phyloP scores from a whole-genome alignment of 2,329 filamentous ascomycete species.

The Colletotrichum gigasporum region DNA sequence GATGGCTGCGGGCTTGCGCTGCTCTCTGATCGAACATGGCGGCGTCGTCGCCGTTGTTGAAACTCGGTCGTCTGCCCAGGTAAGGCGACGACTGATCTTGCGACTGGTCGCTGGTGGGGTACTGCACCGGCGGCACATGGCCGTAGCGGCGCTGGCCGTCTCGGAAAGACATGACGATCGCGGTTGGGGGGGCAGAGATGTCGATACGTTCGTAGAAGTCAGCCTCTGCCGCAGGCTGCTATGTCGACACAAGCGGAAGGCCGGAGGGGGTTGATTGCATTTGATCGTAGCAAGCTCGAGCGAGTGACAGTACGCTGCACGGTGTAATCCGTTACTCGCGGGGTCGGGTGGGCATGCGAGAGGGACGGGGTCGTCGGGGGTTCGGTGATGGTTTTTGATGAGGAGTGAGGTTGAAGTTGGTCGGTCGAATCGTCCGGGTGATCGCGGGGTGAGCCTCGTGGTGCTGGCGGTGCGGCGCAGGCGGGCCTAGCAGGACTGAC shows the following conservation, averaged over 20 bases:
- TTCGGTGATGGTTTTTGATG: not conserved
- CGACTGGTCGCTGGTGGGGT: constrained; percentile 58
- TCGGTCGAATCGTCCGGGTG: constrained; percentile 9
- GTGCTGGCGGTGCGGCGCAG: constrained; percentile 20
- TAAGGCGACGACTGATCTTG: constrained; percentile 48
- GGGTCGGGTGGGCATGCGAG: constrained; percentile 7
- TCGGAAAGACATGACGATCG: constrained; percentile 67
- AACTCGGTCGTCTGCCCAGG: constrained; percentile 70
- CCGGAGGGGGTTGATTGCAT: constrained; percentile 12
- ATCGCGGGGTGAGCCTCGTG: constrained; percentile 24
- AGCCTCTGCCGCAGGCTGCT: constrained; percentile 17
- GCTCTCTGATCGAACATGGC: constrained; percentile 43
- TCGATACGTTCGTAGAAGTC: not conserved
- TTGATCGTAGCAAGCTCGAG: constrained; percentile 20
- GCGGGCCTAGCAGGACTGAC: constrained; percentile 19
- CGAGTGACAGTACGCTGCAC: not conserved
- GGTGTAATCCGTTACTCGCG: not conserved
- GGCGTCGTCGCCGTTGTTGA: constrained; percentile 79
- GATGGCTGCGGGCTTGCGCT: constrained; percentile 31
- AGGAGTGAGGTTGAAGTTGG: constrained; percentile 12
- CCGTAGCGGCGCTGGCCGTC: constrained; percentile 72
- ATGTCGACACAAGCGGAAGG: constrained; percentile 14
- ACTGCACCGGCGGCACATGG: constrained; percentile 73
- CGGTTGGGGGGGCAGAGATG: not conserved
- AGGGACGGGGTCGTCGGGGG: not conserved